Percentiles rank a stretch among this genome's conserved stretches.
Evolutionary conservation across 345 rosid genomes (phyloP).

Genomic region (Mallotus nudiflorus): DNA sequence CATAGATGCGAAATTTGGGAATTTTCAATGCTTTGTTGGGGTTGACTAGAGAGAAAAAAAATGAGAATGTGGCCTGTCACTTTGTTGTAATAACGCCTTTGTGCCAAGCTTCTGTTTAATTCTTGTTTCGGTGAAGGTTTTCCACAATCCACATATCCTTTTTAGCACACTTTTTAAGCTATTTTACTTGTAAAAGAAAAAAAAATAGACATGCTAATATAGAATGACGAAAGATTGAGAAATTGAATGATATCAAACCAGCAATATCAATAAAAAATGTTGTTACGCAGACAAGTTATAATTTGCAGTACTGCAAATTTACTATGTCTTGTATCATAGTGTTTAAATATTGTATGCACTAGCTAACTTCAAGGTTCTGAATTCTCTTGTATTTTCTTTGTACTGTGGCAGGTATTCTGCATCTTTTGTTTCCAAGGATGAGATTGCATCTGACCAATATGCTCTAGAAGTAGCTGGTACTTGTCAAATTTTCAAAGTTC

Average conservation of each 20-base stretch:
- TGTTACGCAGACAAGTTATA: neutral
- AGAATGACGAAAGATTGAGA: neutral
- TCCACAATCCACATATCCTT: neutral
- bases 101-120: neutral
- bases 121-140: too few relatives aligned
- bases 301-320: neutral
- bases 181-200: neutral
- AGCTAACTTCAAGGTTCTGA: conserved; percentile 7
- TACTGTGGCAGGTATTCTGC: conserved; percentile 65
- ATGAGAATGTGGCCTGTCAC: too few relatives aligned
- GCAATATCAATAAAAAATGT: neutral
- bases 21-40: too few relatives aligned
- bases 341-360: neutral
- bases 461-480: conserved; percentile 70
- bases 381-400: conserved; percentile 2
- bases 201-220: neutral
- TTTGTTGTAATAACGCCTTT: neutral
- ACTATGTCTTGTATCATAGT: neutral
- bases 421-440: conserved; percentile 65
- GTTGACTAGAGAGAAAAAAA: too few relatives aligned
- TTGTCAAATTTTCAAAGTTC: conserved; percentile 15
- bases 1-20: too few relatives aligned
- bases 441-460: conserved; percentile 71
- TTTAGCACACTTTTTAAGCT: neutral
- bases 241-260: neutral